A percentile compares a stretch with the other conserved stretches of the same genome.
Evolutionary conservation across 108 stramenopile genomes (phyloP).

Genomic region (Aureococcus anophagefferens): DNA sequence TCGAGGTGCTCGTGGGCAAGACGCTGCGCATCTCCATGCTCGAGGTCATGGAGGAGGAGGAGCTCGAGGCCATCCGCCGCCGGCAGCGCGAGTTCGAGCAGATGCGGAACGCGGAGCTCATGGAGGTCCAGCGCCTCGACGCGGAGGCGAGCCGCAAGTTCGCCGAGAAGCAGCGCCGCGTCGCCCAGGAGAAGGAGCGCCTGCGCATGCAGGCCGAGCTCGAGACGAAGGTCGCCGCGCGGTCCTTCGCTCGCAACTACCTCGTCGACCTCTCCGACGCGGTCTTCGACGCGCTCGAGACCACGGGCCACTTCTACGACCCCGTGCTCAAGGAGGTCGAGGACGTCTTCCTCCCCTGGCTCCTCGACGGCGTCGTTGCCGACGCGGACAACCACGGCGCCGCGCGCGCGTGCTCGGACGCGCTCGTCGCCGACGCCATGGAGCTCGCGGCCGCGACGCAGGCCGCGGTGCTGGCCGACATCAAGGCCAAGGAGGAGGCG

Average conservation of each 20-base stretch:
- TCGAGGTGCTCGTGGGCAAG: slow-evolving; percentile 57
- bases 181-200: slow-evolving; percentile 30
- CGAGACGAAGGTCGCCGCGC: slow-evolving; percentile 42
- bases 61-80: slow-evolving; percentile 40
- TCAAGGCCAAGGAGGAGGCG: not conserved
- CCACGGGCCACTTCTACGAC: slow-evolving; percentile 40
- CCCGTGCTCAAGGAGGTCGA: slow-evolving; percentile 38
- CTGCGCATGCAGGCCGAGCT: slow-evolving; percentile 25
- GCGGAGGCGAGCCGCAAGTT: slow-evolving; percentile 36
- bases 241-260: slow-evolving; percentile 35
- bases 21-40: slow-evolving; percentile 48
- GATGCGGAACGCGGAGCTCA: slow-evolving; percentile 47
- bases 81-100: slow-evolving; percentile 48
- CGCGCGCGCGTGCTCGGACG: not conserved
- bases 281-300: slow-evolving; percentile 35
- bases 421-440: not conserved
- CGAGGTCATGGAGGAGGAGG: slow-evolving; percentile 59
- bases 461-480: not conserved
- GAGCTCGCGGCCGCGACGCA: not conserved
- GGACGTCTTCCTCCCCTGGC: slow-evolving; percentile 27
- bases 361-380: not conserved
- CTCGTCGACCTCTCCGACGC: slow-evolving; percentile 26
- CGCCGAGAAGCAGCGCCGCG: slow-evolving; percentile 35
- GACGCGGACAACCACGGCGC: not conserved
- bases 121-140: slow-evolving; percentile 54